A percentile compares a stretch with the other conserved stretches of the same genome.
phyloP scores from a whole-genome alignment of 2,329 filamentous ascomycete species.

The Alternaria triticina region DNA sequence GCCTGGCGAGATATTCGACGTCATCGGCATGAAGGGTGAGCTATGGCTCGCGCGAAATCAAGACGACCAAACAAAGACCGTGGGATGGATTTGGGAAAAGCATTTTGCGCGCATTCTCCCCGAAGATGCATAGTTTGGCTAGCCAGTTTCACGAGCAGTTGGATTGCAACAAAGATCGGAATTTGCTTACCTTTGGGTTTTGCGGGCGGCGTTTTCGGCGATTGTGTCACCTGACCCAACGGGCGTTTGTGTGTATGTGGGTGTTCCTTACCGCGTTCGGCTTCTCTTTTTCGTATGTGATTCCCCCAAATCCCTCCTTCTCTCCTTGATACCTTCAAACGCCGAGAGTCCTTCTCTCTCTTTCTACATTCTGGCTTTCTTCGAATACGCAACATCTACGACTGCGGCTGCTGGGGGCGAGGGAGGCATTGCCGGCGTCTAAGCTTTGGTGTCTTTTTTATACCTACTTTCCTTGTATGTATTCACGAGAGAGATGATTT shows the following conservation, averaged over 20 bases:
- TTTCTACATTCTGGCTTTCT: not conserved
- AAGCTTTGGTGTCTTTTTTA: conserved; percentile 1
- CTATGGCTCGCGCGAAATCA: conserved; percentile 98
- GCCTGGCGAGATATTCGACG: conserved; percentile 75
- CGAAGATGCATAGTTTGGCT: conserved; percentile 35
- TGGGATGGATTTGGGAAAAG: conserved; percentile 99
- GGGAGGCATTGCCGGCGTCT: not conserved
- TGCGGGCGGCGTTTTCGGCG: conserved; percentile 1
- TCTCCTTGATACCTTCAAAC: not conserved
- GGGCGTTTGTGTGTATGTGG: not conserved
- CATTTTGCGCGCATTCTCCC: conserved; percentile 70
- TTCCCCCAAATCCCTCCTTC: conserved; percentile 16
- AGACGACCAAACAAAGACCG: conserved; percentile 77
- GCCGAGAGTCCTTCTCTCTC: not conserved
- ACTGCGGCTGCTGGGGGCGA: not conserved
- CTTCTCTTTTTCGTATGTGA: conserved; percentile 16
- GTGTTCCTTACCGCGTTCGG: not conserved
- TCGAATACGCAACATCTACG: not conserved
- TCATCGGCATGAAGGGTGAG: conserved; percentile 96
- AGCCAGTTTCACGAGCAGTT: not conserved
- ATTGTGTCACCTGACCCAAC: not conserved
- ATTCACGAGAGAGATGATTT: conserved; percentile 11
- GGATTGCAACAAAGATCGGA: not conserved
- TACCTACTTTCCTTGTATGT: conserved; percentile 9
- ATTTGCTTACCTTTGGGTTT: not conserved